Percentiles rank a stretch among this genome's conserved stretches.
Evolutionary conservation across 1,139 yeast genomes (phyloP).

Genomic region (Tardiomyces depauwii): DNA sequence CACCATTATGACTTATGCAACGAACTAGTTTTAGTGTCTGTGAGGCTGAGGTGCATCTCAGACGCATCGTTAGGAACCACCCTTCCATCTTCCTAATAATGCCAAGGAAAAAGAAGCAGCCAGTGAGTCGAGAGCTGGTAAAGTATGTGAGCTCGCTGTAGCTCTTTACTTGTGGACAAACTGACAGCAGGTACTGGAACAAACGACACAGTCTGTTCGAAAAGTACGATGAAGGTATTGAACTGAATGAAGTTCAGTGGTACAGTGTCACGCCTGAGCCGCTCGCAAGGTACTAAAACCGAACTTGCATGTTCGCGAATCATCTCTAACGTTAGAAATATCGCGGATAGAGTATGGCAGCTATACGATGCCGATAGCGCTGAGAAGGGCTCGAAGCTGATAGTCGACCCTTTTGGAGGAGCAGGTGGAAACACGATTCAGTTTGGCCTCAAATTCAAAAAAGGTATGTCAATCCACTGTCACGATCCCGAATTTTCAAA

Average conservation of each 20-base stretch:
- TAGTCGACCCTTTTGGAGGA: conserved; percentile 77
- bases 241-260: conserved; percentile 72
- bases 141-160: background rate
- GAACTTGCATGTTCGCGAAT: background rate
- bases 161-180: background rate
- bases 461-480: conserved; percentile 2
- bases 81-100: background rate
- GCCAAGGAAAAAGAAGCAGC: background rate
- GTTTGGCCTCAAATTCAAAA: conserved; percentile 47
- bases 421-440: conserved; percentile 94
- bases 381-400: conserved; percentile 31
- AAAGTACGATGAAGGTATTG: conserved; percentile 56
- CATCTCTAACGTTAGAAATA: background rate
- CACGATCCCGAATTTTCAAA: too few species aligned
- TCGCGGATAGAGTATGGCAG: conserved; percentile 7
- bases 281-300: background rate
- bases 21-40: background rate
- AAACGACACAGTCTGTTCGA: conserved; percentile 49
- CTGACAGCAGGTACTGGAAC: conserved; percentile 41
- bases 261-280: conserved; percentile 83
- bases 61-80: too few species aligned
- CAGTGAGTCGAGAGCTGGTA: background rate
- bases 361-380: conserved; percentile 42
- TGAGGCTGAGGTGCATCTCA: background rate
- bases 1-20: background rate